These are phyloP conservation scores for Castanospermum australe DNA, from an alignment of 306 rosid species.

Conservation along the genomic window DNA sequence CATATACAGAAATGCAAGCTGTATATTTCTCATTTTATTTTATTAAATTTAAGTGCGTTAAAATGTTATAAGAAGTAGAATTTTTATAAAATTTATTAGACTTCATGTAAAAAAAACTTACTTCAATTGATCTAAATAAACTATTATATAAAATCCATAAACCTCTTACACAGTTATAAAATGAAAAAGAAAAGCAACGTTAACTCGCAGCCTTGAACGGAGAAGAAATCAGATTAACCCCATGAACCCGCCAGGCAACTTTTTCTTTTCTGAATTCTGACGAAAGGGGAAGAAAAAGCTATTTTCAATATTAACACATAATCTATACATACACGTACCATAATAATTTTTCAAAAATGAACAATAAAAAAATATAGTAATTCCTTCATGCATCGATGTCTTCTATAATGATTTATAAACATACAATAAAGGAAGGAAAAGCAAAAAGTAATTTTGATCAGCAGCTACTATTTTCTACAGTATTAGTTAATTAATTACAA, in stretches of 20 bases:
- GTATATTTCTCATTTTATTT: background rate
- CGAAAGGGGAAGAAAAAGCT: background rate
- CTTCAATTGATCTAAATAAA: too few species aligned
- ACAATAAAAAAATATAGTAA: constrained; percentile 19
- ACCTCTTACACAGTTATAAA: background rate
- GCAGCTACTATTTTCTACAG: constrained; percentile 47
- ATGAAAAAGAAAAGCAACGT: background rate
- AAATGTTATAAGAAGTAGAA: background rate
- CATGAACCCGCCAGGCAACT: background rate
- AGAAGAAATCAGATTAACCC: constrained; percentile 8
- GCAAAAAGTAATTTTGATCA: constrained; percentile 31
- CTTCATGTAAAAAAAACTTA: background rate
- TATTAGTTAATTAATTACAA: constrained; percentile 69
- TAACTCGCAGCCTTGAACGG: background rate
- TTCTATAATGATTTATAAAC: constrained; percentile 48
- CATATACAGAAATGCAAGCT: background rate
- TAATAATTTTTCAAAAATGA: background rate
- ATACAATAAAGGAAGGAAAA: constrained; percentile 22
- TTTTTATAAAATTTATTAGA: background rate
- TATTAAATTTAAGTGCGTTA: background rate
- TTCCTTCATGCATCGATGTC: constrained; percentile 35
- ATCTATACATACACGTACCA: background rate
- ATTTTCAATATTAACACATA: too few species aligned
- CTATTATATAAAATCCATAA: background rate
- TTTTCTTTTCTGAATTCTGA: background rate